Base-by-base conservation (phyloP, 768 basidiomycete genomes). In the Leccinum boreale region DNA sequence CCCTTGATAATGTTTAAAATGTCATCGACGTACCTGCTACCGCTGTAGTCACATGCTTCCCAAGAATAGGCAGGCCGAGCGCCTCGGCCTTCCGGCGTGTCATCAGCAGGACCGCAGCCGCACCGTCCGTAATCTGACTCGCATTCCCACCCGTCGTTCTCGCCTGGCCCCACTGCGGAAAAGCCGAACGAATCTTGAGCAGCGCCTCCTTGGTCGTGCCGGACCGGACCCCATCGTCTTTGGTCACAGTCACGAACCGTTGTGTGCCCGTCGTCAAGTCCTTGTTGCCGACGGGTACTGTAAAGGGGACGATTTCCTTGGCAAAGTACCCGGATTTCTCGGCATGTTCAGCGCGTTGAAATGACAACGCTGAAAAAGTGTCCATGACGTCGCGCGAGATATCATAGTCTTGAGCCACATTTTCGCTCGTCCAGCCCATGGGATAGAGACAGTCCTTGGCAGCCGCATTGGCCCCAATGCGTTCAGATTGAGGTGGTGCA, bases 351-450 rank as follows among this genome's bases (percentile, higher is more conserved):
- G 92, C 92, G 17, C 85, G 85, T 62, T 87, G 86, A 70, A 87
- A 92, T 0, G 92, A 94, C 48, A 74, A 66, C 2, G 90, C 87
- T 2, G 91, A 86, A 65, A 84, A 86, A 35, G 76, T 77, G 67
- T 94, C 91, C 78, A 91, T 90, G 56, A 86, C 82, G 52, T 89
- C 83, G 35, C 91, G 80, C 50, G 86, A 80, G 57, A 94, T 75
- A 57, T 81, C 72, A 71, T 84, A 92, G 45, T 92, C 89, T 31
- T 74, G 72, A 0, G 91, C 91, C 31, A 94, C 89, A 60, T 92
- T 94, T 73, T 94, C 91, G 62, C 86, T 87, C 6, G 91, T 92
- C 92, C 92, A 92, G 7, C 91, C 91, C 92, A 93, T 94, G 31
- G 87, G 88, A 67, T 84, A 75, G 21, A 76, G 67, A 58, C 85